Conservation (phyloP, 1,284 basidiomycete genomes). For the Sanguinoderma infundibulare region DNA sequence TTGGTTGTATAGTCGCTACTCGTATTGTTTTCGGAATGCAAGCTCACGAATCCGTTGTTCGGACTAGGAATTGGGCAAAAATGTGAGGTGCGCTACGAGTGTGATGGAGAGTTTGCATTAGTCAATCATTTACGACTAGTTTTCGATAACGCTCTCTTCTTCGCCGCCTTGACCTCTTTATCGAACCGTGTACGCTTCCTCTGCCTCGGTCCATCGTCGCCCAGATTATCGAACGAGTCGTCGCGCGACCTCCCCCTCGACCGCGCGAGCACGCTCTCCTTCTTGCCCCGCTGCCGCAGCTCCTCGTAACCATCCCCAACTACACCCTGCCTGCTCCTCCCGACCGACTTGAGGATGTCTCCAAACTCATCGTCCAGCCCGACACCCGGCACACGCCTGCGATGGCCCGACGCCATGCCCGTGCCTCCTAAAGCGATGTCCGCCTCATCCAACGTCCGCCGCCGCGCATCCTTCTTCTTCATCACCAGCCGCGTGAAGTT, state of each 20-base stretch:
- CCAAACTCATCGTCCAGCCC: constrained; percentile 86
- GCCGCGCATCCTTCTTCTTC: constrained; percentile 87
- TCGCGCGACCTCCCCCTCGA: constrained; percentile 46
- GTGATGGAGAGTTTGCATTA: background rate
- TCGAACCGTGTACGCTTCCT: constrained; percentile 81
- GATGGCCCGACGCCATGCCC: constrained; percentile 54
- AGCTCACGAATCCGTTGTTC: background rate
- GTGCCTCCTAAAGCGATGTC: constrained; percentile 87
- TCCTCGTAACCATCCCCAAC: constrained; percentile 77
- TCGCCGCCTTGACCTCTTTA: constrained; percentile 64
- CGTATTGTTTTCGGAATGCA: constrained; percentile 6
- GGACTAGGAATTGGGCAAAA: too few relatives aligned
- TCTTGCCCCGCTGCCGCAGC: constrained; percentile 69
- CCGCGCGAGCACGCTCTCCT: constrained; percentile 62
- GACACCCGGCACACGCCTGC: constrained; percentile 64
- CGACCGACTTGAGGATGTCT: constrained; percentile 72
- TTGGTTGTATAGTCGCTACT: constrained; percentile 4
- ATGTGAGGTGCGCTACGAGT: background rate
- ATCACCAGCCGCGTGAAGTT: constrained; percentile 93
- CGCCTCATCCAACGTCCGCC: constrained; percentile 86
- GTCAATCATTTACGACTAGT: constrained; percentile 10
- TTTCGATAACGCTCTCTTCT: constrained; percentile 42
- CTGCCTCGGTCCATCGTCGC: constrained; percentile 46
- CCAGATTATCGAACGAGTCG: constrained; percentile 46
- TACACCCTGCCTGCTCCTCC: constrained; percentile 47